Evolutionary conservation across 2,329 filamentous ascomycete genomes (phyloP), one percentile per base, ranked within the genome.

Genomic region (Beauveria sp.): DNA sequence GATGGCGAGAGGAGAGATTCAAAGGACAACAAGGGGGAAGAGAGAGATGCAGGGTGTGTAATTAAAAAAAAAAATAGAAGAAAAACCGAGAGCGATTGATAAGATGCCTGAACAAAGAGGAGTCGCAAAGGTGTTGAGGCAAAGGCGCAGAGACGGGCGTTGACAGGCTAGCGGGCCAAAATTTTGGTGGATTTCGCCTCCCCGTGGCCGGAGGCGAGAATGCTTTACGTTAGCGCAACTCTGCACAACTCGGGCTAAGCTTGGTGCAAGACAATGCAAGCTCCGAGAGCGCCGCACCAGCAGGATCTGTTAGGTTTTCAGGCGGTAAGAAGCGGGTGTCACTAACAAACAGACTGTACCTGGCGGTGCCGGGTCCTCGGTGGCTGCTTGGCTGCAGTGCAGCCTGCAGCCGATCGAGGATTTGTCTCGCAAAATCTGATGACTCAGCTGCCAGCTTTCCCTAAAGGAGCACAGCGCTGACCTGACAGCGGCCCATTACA

Each of bases 171-270:
- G 51, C 42, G 20, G 18, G 51, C 43, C 59, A 61, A 61, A 57
- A n/a, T 43, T 45, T 56, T 61, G 59, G 59, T 51, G 59, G 59
- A 10, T 61, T 61, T 61, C 52, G 38, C 59, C 59, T 34, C 59
- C 52, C 59, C 59, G 59, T 61, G 26, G 59, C 59, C 59, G 59
- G 59, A 61, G 59, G 50, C 24, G 56, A 55, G 42, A 49, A 60
- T 52, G 14, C 26, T 40, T 61, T 61, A 61, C 52, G 52, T 61
- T 56, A 61, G 55, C 45, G 55, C 10, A 40, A 57, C 52, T 55
- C 22, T 40, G 26, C 26, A 10, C 22, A 47, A 58, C 56, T 58
- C 56, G 56, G 47, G 24, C 16, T 18, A 18, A 58, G 56, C 56
- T 50, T 51, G 22, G 8, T 26, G 30, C 20, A 46, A 10, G 18